phyloP scores from a whole-genome alignment of 169 alveolate genomes.

The Plasmodium coatneyi region DNA sequence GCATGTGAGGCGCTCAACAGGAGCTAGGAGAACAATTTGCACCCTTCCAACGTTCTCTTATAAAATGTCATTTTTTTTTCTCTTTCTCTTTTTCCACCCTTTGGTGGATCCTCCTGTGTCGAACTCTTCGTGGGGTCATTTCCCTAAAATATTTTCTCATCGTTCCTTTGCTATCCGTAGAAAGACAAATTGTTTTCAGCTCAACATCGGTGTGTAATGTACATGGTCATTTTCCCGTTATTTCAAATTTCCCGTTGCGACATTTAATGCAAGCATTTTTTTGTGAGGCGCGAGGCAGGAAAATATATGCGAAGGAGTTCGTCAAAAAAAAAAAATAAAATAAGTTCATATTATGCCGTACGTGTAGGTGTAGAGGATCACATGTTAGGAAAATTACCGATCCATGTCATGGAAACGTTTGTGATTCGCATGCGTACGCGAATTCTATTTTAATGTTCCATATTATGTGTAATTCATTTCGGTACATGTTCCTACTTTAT shows the following conservation, averaged over 20 bases:
- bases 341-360: neutral
- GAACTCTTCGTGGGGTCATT: neutral
- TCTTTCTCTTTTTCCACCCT: neutral
- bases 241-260: neutral
- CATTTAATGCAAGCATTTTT: neutral
- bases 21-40: neutral
- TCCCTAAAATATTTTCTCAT: neutral
- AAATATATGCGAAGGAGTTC: neutral
- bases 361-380: neutral
- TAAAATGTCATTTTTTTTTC: neutral
- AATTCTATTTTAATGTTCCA: neutral
- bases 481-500: neutral
- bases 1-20: neutral
- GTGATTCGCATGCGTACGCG: neutral
- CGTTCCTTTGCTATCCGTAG: neutral
- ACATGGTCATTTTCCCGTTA: neutral
- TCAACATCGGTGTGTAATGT: neutral
- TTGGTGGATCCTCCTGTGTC: neutral
- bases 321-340: neutral
- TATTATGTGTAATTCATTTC: neutral
- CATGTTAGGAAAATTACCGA: neutral
- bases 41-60: neutral
- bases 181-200: neutral
- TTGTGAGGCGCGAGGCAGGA: neutral
- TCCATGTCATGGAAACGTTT: neutral